Evolutionary conservation across 148 eudicot species (phyloP).

Genomic region (Cornus florida): DNA sequence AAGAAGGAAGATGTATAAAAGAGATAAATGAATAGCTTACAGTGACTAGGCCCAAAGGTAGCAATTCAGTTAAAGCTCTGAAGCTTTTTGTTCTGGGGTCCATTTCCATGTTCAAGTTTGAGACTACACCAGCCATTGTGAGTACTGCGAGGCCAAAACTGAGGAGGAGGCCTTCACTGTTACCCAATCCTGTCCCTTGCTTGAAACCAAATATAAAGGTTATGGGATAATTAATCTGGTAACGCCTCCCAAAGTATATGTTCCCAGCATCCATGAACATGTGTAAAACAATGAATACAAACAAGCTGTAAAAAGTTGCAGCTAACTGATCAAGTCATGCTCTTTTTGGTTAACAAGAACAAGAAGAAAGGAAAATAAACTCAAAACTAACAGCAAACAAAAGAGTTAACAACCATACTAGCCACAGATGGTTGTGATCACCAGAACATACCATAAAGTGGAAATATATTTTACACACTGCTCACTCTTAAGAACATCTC

Average conservation of each 20-base stretch:
- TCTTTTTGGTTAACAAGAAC: too few relatives aligned
- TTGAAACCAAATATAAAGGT: conserved; percentile 44
- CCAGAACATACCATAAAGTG: conserved; percentile 33
- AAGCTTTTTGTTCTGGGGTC: conserved; percentile 32
- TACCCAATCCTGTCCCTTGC: conserved; percentile 41
- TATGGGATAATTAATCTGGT: conserved; percentile 39
- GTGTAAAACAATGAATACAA: conserved; percentile 40
- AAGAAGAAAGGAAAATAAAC: too few relatives aligned
- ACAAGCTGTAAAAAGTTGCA: conserved; percentile 27
- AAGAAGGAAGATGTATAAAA: too few relatives aligned
- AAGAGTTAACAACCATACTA: not conserved
- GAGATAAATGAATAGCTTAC: conserved; percentile 18
- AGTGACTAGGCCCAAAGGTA: conserved; percentile 34
- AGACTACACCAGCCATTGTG: conserved; percentile 28
- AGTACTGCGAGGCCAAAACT: conserved; percentile 40
- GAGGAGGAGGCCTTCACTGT: conserved; percentile 38
- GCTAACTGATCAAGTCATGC: not conserved
- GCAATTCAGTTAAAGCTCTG: conserved; percentile 29
- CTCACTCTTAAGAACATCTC: conserved; percentile 25
- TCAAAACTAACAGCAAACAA: too few relatives aligned
- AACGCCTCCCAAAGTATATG: conserved; percentile 42
- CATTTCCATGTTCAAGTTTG: conserved; percentile 49
- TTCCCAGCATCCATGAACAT: conserved; percentile 41
- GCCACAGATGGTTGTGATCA: not conserved
- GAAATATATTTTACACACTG: conserved; percentile 29